Base-by-base conservation (phyloP, 148 eudicot species). In the Diospyros lotus region DNA sequence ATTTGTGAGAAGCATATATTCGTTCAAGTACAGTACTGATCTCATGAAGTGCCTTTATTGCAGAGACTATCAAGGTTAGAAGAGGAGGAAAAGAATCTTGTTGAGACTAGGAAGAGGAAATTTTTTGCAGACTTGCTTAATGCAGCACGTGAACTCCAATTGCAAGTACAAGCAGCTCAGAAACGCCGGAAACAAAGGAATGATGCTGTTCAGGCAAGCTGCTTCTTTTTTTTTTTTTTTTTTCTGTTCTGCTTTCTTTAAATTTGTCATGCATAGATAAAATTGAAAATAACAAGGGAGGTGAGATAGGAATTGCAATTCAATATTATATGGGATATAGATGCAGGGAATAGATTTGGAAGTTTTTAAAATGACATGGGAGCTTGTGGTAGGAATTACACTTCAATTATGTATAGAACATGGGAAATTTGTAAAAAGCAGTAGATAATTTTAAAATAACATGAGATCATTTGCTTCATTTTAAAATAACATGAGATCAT, bases 151-250 rank as follows among this genome's bases (percentile, higher is more conserved):
- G 99, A 95, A 71, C 85, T 93, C 77, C 93, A 88, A 82, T 79
- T 88, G 77, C 93, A 88, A 86, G 86, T 93, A 58, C 97, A 87
- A 78, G 91, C 94, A 75, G 59, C 86, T 71, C 88, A 87, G 78
- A 90, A 87, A 82, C 94, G 97, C 59, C 86, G 96, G 78, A 95
- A 93, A 83, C 98, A 93, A 78, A 85, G 97, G 75, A 95, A 93
- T 82, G 99, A 95, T 80, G 89, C 89, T 78, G 90, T 95, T 80
- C 90, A 88, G 89, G 99, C 77, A 89, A 64, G 83, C 52, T 74
- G 48, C 53, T 28, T 68, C 79, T 53, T 78, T 59, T 76, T 2
- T 58, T 58, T 58, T 58, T 58, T 58, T 73, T 12, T 50, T 45
- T 67, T 43, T 50, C 7, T 7, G 44, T 53, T 11, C 12, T 12